Base-by-base conservation (phyloP, 805 yeast genomes). In the Yamadazyma insecticola region DNA sequence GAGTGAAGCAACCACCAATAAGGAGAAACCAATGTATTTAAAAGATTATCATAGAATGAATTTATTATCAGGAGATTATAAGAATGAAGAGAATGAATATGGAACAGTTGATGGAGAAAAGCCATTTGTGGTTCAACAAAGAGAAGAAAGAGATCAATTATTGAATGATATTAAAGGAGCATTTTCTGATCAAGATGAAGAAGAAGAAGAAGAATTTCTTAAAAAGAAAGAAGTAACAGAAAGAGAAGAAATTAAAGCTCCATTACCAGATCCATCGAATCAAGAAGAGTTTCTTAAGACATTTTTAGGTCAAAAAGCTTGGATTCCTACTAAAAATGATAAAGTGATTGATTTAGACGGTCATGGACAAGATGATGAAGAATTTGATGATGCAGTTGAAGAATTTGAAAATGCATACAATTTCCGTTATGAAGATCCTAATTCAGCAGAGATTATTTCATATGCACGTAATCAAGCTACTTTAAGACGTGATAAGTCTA, bases 401-500 rank as follows among this genome's bases (percentile, higher is more conserved):
- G 67, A 76, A 48, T 88, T 86, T 48, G 98, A 92, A 57, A 77
- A 78, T 41, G 96, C 95, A 0, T 90, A 89, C 61, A 92, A 92
- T 51, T 90, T 90, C 70, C 74, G 98, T 53, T 92, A 74, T 54
- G 98, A 92, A 59, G 97, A 89, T 48, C 88, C 95, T 11, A 76
- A 78, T 43, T 74, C 96, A 5, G 86, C 90, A 0, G 96, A 90
- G 49, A 85, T 92, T 55, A 81, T 89, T 13, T 81, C 95, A 12
- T 92, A 90, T 63, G 97, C 97, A 2, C 87, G 98, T 73, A 81
- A 69, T 25, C 96, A 88, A 58, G 95, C 92, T 15, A 87, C 97
- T 0, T 70, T 88, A 51, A 79, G 98, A 63, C 72, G 98, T 52
- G 77, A 81, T 13, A 78, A 77, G 30, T 70, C 78, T 38, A 76